These are phyloP conservation scores for Pulveroboletus sp. DNA, from an alignment of 768 basidiomycete genomes.

Conservation along the genomic window DNA sequence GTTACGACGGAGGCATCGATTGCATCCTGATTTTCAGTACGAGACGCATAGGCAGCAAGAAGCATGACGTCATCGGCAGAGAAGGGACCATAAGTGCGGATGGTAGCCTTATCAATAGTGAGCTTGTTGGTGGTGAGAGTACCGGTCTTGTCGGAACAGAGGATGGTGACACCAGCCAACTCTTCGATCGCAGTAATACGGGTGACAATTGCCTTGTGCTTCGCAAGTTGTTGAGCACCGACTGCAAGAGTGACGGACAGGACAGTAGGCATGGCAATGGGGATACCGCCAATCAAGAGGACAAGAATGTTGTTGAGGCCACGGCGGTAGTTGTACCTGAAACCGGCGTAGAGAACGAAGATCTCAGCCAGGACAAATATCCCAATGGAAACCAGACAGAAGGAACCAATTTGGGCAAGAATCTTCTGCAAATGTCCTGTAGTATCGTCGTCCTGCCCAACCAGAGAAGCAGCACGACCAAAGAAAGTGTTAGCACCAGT, in stretches of 20 bases:
- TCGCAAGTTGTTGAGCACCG: conserved; percentile 97
- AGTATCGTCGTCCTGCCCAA: conserved; percentile 96
- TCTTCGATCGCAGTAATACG: conserved; percentile 99
- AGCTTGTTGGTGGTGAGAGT: conserved; percentile 99
- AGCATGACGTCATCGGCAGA: conserved; percentile 88
- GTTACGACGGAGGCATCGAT: conserved; percentile 86
- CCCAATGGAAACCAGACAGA: conserved; percentile 95
- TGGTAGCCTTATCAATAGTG: conserved; percentile 89
- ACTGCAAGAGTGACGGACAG: conserved; percentile 97
- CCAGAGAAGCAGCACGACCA: conserved; percentile 95
- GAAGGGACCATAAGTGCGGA: conserved; percentile 88
- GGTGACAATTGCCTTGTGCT: conserved; percentile 99
- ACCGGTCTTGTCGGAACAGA: conserved; percentile 99
- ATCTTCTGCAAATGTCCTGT: conserved; percentile 99
- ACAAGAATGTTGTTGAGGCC: conserved; percentile 98
- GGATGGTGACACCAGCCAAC: conserved; percentile 95
- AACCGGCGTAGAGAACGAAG: conserved; percentile 87
- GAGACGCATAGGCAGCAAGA: conserved; percentile 91
- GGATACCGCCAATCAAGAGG: conserved; percentile 98
- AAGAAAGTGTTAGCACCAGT: conserved; percentile 99
- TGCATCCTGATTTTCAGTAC: conserved; percentile 98
- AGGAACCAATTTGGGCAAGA: conserved; percentile 94
- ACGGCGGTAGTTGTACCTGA: conserved; percentile 85
- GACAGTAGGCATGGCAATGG: conserved; percentile 99
- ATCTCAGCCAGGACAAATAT: conserved; percentile 95